These are phyloP conservation scores for Fusarium hainanense DNA, from an alignment of 2,329 filamentous ascomycete species.

Conservation along the genomic window DNA sequence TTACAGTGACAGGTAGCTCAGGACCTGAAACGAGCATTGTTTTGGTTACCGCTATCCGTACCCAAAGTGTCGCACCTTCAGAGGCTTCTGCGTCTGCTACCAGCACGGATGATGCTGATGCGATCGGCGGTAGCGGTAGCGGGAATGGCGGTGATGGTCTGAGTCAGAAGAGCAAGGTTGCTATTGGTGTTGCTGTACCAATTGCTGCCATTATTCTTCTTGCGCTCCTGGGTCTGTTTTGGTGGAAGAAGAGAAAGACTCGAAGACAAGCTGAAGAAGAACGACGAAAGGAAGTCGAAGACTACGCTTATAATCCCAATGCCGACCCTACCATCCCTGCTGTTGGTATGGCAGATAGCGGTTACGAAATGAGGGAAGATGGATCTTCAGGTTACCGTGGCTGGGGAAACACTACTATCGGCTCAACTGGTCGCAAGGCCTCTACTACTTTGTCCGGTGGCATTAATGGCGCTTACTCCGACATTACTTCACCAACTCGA, in stretches of 20 bases:
- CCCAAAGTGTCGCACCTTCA: conserved; percentile 17
- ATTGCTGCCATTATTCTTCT: conserved; percentile 88
- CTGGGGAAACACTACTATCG: conserved; percentile 84
- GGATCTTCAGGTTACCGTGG: conserved; percentile 85
- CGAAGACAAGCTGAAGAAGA: conserved; percentile 87
- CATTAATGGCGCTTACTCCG: conserved; percentile 75
- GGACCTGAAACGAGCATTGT: conserved; percentile 41
- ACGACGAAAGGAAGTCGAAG: conserved; percentile 94
- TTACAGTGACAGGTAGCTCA: conserved; percentile 43
- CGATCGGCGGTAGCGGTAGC: conserved; percentile 38
- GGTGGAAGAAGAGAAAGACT: conserved; percentile 90
- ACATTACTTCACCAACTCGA: conserved; percentile 73
- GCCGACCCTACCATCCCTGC: conserved; percentile 81
- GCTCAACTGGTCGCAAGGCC: conserved; percentile 80
- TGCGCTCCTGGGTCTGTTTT: conserved; percentile 78
- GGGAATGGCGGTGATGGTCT: conserved; percentile 59
- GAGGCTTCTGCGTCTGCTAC: conserved; percentile 37
- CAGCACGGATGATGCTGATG: conserved; percentile 46
- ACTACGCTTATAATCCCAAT: conserved; percentile 98
- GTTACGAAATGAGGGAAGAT: conserved; percentile 83
- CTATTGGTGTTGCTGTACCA: conserved; percentile 92
- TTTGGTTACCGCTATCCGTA: conserved; percentile 46
- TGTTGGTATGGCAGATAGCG: conserved; percentile 61
- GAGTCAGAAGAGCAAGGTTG: conserved; percentile 76
- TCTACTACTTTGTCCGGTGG: conserved; percentile 91